Evolutionary conservation across 2,329 filamentous ascomycete genomes (phyloP), one percentile per base, ranked within the genome.

Genomic region (Diaporthe vexans): DNA sequence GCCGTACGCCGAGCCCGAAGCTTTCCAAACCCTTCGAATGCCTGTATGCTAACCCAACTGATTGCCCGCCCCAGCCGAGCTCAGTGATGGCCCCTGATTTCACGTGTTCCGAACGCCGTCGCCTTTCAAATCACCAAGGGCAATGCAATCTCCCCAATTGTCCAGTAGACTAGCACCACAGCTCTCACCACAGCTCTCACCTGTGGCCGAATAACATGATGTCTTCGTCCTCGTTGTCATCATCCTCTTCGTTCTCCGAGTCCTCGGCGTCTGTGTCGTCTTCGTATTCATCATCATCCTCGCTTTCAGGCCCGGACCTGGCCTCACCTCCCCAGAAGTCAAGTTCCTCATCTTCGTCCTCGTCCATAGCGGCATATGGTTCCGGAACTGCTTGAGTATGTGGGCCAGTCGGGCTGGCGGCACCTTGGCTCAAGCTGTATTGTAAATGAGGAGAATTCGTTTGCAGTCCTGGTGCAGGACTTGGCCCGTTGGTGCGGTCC

Each of bases 271-370:
- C 70, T 35, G 85, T 84, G 26, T 82, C 82, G 9, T 85, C 84
- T 52, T 85, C 81, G 54, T 82, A 76, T 21, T 84, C 81, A 7
- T 83, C 82, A 3, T 82, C 80, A 93, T 94, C 81, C 33, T 82
- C 81, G 43, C 85, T 83, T 79, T 67, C 82, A 81, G 70, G 24
- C 6, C 57, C 56, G 26, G 35, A 54, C 3, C 52, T 57, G 15
- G 65, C 3, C 29, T 71, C 57, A 8, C 75, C 69, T 43, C 75
- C 75, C 75, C 75, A 88, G 71, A 94, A 83, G 72, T 91, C 86
- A 73, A 93, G 81, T 24, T 89, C 87, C 76, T 92, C 90, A 51
- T 88, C 88, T 19, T 88, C 89, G 7, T 76, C 70, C 5, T 73
- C 71, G 2, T 73, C 74, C 11, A 63, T 56, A 33, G 48, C 63